A percentile compares a stretch with the other conserved stretches of the same genome.
These are phyloP conservation scores for Huntiella omanensis DNA, from an alignment of 2,329 filamentous ascomycete species.

Conservation along the genomic window DNA sequence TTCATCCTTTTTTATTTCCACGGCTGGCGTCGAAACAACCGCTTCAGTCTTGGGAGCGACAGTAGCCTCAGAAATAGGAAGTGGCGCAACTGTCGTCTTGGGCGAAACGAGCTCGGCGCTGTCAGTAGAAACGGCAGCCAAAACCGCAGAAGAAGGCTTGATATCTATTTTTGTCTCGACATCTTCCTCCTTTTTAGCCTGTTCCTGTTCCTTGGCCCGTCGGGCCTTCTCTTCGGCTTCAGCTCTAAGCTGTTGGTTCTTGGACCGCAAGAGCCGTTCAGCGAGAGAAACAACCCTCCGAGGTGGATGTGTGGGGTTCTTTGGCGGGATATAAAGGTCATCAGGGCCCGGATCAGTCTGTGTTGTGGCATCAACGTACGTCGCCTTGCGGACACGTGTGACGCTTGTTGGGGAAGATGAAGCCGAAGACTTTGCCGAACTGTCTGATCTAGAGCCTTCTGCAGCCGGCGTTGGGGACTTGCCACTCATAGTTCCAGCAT, in stretches of 20 bases:
- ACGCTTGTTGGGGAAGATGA: slow-evolving; percentile 23
- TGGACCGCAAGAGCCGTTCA: slow-evolving; percentile 27
- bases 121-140: no score
- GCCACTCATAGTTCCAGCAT: slow-evolving; percentile 33
- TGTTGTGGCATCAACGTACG: slow-evolving; percentile 30
- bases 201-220: no score
- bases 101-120: no score
- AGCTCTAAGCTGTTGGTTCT: neutral
- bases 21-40: no score
- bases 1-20: no score
- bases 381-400: slow-evolving; percentile 16
- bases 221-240: no score
- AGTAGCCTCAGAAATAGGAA: no score
- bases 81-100: no score
- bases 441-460: slow-evolving; percentile 16
- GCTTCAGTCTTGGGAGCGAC: no score
- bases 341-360: slow-evolving; percentile 37
- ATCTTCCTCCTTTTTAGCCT: no score
- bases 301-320: slow-evolving; percentile 21
- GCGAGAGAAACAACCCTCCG: slow-evolving; percentile 34
- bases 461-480: slow-evolving; percentile 33
- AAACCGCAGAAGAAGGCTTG: no score
- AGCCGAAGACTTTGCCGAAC: slow-evolving; percentile 14
- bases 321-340: slow-evolving; percentile 29
- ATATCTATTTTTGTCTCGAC: no score